Percentiles rank a stretch among this genome's conserved stretches.
These are phyloP conservation scores for Plasmodium blacklocki DNA, from an alignment of 169 alveolate species.

Conservation along the genomic window DNA sequence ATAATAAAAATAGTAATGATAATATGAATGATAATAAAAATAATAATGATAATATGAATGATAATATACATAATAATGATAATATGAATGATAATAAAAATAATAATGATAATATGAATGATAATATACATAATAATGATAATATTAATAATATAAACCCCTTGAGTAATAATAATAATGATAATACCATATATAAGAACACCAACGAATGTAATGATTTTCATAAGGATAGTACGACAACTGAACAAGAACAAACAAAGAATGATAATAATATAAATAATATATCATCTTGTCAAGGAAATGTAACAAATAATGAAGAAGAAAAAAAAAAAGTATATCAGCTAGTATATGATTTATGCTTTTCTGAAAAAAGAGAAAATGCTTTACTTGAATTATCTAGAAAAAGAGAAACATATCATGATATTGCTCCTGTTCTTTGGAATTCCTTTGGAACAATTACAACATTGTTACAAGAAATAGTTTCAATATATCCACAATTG, in stretches of 20 bases:
- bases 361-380: conserved; percentile 95
- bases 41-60: background rate
- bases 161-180: background rate
- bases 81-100: background rate
- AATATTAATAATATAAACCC: background rate
- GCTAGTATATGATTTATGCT: conserved; percentile 92
- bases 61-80: background rate
- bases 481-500: conserved; percentile 88
- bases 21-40: background rate
- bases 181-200: background rate
- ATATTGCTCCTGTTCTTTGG: conserved; percentile 98
- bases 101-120: background rate
- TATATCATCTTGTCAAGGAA: background rate
- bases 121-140: background rate
- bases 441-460: conserved; percentile 98
- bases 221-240: background rate
- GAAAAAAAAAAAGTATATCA: conserved; percentile 87
- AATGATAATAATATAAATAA: background rate
- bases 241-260: background rate
- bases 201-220: background rate
- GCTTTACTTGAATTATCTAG: conserved; percentile 96
- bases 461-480: conserved; percentile 95
- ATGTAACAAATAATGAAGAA: conserved; percentile 62
- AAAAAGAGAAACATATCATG: conserved; percentile 92
- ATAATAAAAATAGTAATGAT: background rate